Percentiles rank a stretch among this genome's conserved stretches.
Conservation (phyloP, 495 filamentous ascomycete species). For the Neurospora sp. region DNA sequence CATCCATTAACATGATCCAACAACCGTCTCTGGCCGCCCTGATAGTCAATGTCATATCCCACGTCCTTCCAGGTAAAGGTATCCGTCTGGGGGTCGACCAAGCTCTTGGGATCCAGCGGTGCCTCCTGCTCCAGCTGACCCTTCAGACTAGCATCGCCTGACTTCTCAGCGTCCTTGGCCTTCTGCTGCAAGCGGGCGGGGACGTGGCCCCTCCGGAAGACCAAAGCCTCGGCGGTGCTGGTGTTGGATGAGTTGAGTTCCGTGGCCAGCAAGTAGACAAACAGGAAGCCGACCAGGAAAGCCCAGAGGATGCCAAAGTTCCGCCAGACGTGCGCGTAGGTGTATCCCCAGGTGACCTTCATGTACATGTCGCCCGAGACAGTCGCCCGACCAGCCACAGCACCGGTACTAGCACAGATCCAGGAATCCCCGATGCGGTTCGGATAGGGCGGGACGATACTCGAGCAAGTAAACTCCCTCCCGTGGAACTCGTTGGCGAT, state of each 20-base stretch:
- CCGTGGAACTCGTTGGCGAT: slow-evolving; percentile 64
- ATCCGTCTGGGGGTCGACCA: slow-evolving; percentile 39
- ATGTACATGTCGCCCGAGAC: slow-evolving; percentile 58
- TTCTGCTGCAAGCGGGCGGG: slow-evolving; percentile 11
- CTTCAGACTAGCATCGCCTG: slow-evolving; percentile 5
- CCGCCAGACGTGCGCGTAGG: slow-evolving; percentile 59
- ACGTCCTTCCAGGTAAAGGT: slow-evolving; percentile 56
- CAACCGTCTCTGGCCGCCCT: slow-evolving; percentile 47
- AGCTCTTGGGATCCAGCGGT: slow-evolving; percentile 16
- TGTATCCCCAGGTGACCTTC: slow-evolving; percentile 45
- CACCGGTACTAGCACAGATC: slow-evolving; percentile 41
- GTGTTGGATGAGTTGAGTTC: slow-evolving; percentile 37
- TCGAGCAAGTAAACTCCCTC: slow-evolving; percentile 30
- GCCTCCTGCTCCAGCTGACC: background rate
- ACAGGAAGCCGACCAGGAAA: slow-evolving; percentile 57
- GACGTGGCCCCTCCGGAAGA: slow-evolving; percentile 21
- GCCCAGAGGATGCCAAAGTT: slow-evolving; percentile 69
- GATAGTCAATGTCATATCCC: slow-evolving; percentile 53
- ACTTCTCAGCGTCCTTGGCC: slow-evolving; percentile 30
- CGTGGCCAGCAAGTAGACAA: slow-evolving; percentile 53
- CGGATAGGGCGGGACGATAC: slow-evolving; percentile 34
- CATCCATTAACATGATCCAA: slow-evolving; percentile 64
- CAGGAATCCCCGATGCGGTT: slow-evolving; percentile 34
- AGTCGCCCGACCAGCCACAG: slow-evolving; percentile 36
- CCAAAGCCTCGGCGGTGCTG: slow-evolving; percentile 22